Evolutionary conservation across 345 rosid species (phyloP).

Genomic region (Pugionium dolabratum): DNA sequence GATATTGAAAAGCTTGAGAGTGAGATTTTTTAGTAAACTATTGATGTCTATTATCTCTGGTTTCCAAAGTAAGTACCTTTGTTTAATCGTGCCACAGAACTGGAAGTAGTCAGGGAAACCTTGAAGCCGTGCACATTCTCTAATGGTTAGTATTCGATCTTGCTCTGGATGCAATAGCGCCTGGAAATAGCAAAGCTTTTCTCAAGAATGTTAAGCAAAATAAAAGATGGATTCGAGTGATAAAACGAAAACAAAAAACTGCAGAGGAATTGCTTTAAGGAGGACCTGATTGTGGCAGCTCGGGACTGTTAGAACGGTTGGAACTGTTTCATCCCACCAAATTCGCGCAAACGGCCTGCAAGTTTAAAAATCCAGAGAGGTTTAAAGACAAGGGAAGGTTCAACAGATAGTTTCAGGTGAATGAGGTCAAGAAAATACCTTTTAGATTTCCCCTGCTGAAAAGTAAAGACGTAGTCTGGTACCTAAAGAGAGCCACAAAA

Average conservation of each 20-base stretch:
- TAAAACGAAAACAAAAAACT: background rate
- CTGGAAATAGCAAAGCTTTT: slow-evolving; percentile 46
- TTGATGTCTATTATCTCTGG: slow-evolving; percentile 1
- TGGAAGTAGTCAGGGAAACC: slow-evolving; percentile 97
- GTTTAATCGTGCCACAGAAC: slow-evolving; percentile 68
- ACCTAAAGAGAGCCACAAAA: slow-evolving; percentile 49
- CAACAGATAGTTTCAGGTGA: slow-evolving; percentile 10
- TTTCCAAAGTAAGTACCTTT: slow-evolving; percentile 50
- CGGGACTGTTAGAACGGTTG: slow-evolving; percentile 72
- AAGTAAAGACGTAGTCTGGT: slow-evolving; percentile 67
- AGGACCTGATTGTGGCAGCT: slow-evolving; percentile 66
- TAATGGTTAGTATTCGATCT: slow-evolving; percentile 80
- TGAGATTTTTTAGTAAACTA: slow-evolving; percentile 11
- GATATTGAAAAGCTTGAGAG: background rate
- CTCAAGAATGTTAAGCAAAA: background rate
- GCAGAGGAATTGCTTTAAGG: slow-evolving; percentile 13
- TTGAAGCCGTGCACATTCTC: slow-evolving; percentile 92
- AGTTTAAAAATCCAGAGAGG: background rate
- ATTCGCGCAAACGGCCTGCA: slow-evolving; percentile 82
- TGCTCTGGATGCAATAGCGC: slow-evolving; percentile 85
- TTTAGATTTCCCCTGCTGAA: slow-evolving; percentile 80
- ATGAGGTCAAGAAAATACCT: slow-evolving; percentile 47
- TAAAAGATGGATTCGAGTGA: slow-evolving; percentile 2
- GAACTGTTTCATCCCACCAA: slow-evolving; percentile 98
- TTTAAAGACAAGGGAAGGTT: background rate